Evolutionary conservation across 2,329 filamentous ascomycete species (phyloP).

Genomic region (Sporothrix pseudoabietina): DNA sequence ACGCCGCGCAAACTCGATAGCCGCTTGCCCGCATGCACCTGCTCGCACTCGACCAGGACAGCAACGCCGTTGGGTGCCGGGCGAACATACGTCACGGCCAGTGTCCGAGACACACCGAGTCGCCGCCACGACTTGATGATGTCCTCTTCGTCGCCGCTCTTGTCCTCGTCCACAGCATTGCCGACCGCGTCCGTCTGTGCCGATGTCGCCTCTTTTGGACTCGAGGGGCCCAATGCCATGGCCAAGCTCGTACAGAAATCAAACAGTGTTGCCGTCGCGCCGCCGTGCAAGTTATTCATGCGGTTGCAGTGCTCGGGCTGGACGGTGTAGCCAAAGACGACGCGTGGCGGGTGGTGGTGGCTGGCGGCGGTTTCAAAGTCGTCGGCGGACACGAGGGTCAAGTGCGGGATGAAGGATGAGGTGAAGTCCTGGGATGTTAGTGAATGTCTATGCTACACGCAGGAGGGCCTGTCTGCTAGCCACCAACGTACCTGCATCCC

Average conservation of each 20-base stretch:
- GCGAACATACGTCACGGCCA: conserved; percentile 68
- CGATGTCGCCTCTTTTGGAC: not conserved
- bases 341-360: conserved; percentile 28
- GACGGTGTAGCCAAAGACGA: conserved; percentile 51
- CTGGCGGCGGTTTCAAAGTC: conserved; percentile 19
- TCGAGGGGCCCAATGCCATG: conserved; percentile 54
- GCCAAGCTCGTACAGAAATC: conserved; percentile 65
- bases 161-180: not conserved
- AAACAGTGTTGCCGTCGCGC: conserved; percentile 66
- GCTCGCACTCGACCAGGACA: conserved; percentile 58
- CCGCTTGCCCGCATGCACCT: conserved; percentile 59
- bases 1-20: conserved; percentile 57
- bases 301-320: conserved; percentile 57
- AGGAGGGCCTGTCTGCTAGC: not conserved
- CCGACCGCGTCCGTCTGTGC: conserved; percentile 44
- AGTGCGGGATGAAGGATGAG: conserved; percentile 45
- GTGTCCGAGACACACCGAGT: conserved; percentile 65
- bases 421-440: conserved; percentile 45
- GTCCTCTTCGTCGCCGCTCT: not conserved
- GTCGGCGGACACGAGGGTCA: conserved; percentile 46
- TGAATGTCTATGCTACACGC: not conserved
- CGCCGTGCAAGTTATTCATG: conserved; percentile 60
- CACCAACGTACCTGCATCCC: not conserved
- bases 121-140: conserved; percentile 49
- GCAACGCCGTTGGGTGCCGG: conserved; percentile 57